Evolutionary conservation across 345 rosid genomes (phyloP).

Genomic region (Luvunga scandens): DNA sequence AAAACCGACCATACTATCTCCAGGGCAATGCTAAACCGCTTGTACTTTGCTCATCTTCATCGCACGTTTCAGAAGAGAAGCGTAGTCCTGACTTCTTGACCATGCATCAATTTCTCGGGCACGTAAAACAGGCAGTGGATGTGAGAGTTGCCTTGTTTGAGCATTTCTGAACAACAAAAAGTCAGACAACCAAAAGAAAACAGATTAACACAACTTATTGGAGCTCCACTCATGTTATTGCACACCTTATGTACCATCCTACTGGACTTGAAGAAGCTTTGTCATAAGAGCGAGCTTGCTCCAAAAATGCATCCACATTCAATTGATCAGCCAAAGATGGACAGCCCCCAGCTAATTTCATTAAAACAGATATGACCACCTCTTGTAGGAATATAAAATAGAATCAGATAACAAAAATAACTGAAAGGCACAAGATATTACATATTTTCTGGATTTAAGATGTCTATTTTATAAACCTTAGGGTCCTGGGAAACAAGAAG

Average conservation of each 20-base stretch:
- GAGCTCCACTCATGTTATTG: neutral
- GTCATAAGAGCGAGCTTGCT: conserved; percentile 95
- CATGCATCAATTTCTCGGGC: conserved; percentile 96
- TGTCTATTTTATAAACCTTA: conserved; percentile 47
- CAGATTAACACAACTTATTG: neutral
- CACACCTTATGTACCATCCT: conserved; percentile 93
- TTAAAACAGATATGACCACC: conserved; percentile 91
- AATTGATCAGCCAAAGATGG: conserved; percentile 93
- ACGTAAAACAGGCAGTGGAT: conserved; percentile 95
- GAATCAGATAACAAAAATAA: conserved; percentile 24
- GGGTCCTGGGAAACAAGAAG: conserved; percentile 96
- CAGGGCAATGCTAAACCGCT: conserved; percentile 32
- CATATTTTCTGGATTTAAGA: neutral
- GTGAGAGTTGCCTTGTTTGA: conserved; percentile 91
- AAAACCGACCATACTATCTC: conserved; percentile 18
- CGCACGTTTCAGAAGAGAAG: conserved; percentile 62
- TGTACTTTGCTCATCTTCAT: conserved; percentile 31
- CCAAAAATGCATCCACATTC: conserved; percentile 91
- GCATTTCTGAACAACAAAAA: conserved; percentile 62
- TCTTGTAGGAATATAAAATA: conserved; percentile 59
- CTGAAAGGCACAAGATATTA: neutral
- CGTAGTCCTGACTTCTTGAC: conserved; percentile 81
- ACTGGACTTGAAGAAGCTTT: conserved; percentile 86
- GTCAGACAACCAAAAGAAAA: conserved; percentile 26
- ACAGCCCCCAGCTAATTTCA: conserved; percentile 96